Percentiles rank a stretch among this genome's conserved stretches.
Evolutionary conservation across 257 asterid species (phyloP).

Genomic region (Anisodus acutangulus): DNA sequence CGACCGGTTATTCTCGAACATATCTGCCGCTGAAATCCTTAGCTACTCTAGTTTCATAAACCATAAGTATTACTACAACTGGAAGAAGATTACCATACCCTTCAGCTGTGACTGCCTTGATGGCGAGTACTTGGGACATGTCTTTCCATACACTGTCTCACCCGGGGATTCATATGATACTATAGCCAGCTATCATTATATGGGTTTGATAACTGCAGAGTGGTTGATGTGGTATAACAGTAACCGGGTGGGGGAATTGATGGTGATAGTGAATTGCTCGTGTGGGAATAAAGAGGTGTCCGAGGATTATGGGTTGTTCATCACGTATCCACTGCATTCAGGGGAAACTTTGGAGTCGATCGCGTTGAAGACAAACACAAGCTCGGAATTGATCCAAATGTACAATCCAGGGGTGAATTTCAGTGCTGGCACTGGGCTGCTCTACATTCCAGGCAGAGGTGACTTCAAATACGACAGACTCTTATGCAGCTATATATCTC

Average conservation of each 20-base stretch:
- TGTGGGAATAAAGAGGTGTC: not conserved
- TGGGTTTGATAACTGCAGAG: not conserved
- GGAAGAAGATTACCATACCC: not conserved
- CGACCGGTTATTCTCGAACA: not conserved
- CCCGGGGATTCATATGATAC: not conserved
- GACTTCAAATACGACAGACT: not conserved
- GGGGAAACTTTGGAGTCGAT: not conserved
- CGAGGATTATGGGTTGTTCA: conserved; percentile 2
- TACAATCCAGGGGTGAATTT: conserved; percentile 13
- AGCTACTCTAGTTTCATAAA: not conserved
- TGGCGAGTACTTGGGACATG: not conserved
- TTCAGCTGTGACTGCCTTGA: conserved; percentile 19
- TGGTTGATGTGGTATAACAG: not conserved
- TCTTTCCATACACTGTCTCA: not conserved
- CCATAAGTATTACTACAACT: too few species aligned
- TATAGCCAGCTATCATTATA: rapidly evolving
- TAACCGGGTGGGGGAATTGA: not conserved
- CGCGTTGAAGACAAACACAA: not conserved
- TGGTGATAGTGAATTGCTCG: not conserved
- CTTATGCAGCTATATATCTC: not conserved
- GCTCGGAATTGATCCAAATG: not conserved
- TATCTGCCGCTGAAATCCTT: not conserved
- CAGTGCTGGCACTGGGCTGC: conserved; percentile 14
- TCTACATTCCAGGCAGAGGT: conserved; percentile 25
- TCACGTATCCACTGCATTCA: not conserved